A percentile compares a stretch with the other conserved stretches of the same genome.
Conservation (phyloP, 2,329 filamentous ascomycete genomes). For the Stachybotrys chartarum region DNA sequence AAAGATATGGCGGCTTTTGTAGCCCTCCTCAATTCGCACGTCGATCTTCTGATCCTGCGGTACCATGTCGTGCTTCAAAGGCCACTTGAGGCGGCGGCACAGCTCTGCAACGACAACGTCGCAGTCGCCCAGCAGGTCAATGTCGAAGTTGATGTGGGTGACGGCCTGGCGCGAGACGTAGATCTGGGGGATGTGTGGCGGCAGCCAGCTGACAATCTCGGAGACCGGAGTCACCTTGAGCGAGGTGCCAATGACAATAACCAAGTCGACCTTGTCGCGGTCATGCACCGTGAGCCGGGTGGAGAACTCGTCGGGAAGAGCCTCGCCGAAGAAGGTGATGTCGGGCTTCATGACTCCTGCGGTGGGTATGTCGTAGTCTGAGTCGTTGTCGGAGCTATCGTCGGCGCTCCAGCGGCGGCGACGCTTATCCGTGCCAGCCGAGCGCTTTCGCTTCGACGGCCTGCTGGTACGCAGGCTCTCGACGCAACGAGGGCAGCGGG, state of each 20-base stretch:
- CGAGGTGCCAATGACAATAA: constrained; percentile 92
- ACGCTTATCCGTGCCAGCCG: constrained; percentile 29
- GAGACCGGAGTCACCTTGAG: constrained; percentile 94
- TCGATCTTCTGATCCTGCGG: constrained; percentile 56
- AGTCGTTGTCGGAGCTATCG: constrained; percentile 35
- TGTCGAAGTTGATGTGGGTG: constrained; percentile 87
- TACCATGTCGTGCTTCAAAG: constrained; percentile 75
- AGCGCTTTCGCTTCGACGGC: constrained; percentile 30
- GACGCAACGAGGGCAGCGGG: constrained; percentile 68
- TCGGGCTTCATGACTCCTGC: constrained; percentile 91
- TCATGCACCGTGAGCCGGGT: constrained; percentile 76
- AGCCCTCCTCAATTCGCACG: constrained; percentile 33
- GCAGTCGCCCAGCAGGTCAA: constrained; percentile 92
- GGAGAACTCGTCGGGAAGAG: constrained; percentile 77
- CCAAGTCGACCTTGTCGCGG: constrained; percentile 72
- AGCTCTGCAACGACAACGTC: constrained; percentile 86
- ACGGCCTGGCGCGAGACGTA: constrained; percentile 84
- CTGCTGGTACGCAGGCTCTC: constrained; percentile 34
- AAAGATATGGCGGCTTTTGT: constrained; percentile 29
- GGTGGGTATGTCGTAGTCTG: constrained; percentile 49
- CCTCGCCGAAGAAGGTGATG: constrained; percentile 96
- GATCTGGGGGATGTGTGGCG: constrained; percentile 76
- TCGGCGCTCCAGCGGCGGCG: constrained; percentile 30
- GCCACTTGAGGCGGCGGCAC: constrained; percentile 74
- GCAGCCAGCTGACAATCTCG: constrained; percentile 77